These are phyloP conservation scores for Spiromastix sp. DNA, from an alignment of 2,329 filamentous ascomycete species.

Conservation along the genomic window DNA sequence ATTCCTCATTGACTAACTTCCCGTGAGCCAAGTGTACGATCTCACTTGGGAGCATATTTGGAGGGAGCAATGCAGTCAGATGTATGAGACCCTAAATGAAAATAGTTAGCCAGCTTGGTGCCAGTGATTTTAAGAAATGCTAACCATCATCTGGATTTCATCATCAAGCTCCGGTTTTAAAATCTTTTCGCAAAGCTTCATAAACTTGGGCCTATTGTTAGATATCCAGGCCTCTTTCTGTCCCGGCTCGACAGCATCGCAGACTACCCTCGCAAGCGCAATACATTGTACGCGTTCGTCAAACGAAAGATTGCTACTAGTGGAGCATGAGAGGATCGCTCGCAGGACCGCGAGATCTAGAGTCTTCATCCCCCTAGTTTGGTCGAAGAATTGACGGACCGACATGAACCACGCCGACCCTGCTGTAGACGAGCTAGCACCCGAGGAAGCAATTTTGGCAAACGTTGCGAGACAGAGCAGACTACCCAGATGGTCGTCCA, in stretches of 20 bases:
- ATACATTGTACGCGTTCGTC: slow-evolving; percentile 25
- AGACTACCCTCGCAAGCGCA: slow-evolving; percentile 25
- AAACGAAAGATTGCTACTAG: slow-evolving; percentile 20
- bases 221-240: slow-evolving; percentile 26
- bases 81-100: slow-evolving; percentile 21
- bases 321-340: slow-evolving; percentile 31
- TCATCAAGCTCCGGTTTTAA: slow-evolving; percentile 18
- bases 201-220: slow-evolving; percentile 22
- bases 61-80: slow-evolving; percentile 19
- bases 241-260: slow-evolving; percentile 21
- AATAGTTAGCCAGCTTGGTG: slow-evolving; percentile 2
- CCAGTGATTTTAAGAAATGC: slow-evolving; percentile 2
- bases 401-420: slow-evolving; percentile 22
- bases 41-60: slow-evolving; percentile 16
- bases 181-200: slow-evolving; percentile 30
- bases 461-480: slow-evolving; percentile 33
- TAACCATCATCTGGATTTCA: slow-evolving; percentile 26
- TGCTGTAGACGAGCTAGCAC: background rate
- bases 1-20: slow-evolving; percentile 18
- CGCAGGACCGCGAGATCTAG: slow-evolving; percentile 31
- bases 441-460: slow-evolving; percentile 22
- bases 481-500: slow-evolving; percentile 31
- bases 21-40: slow-evolving; percentile 18
- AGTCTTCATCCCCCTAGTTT: slow-evolving; percentile 29
- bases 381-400: slow-evolving; percentile 29